These are phyloP conservation scores for Irpex sp. DNA, from an alignment of 1,284 basidiomycete genomes.

Conservation along the genomic window DNA sequence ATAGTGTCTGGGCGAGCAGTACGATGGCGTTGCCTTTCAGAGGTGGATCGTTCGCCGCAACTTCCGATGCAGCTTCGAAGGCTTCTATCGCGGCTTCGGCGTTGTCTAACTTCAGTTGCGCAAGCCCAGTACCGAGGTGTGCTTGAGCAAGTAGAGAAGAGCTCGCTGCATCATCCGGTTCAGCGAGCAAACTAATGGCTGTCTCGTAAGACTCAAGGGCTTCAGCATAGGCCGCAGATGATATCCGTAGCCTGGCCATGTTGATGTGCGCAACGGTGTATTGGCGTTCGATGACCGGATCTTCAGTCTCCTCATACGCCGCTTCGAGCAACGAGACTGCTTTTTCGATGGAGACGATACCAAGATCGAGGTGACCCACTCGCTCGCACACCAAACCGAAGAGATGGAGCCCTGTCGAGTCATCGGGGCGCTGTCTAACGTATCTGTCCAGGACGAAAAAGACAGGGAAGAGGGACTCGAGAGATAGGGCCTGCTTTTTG, in stretches of 20 bases:
- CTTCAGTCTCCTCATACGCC: slow-evolving; percentile 87
- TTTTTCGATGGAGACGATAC: slow-evolving; percentile 54
- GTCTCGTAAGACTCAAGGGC: slow-evolving; percentile 74
- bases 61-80: slow-evolving; percentile 67
- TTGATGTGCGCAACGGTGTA: slow-evolving; percentile 86
- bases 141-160: slow-evolving; percentile 58
- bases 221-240: slow-evolving; percentile 51
- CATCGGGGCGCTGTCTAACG: slow-evolving; percentile 62
- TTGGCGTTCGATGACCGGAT: slow-evolving; percentile 67
- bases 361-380: slow-evolving; percentile 69
- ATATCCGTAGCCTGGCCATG: slow-evolving; percentile 75
- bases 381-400: slow-evolving; percentile 85
- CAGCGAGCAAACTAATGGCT: slow-evolving; percentile 68
- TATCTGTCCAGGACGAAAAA: slow-evolving; percentile 84
- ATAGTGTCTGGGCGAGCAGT: slow-evolving; percentile 76
- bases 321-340: slow-evolving; percentile 79
- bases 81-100: slow-evolving; percentile 59
- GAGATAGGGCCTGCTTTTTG: slow-evolving; percentile 24
- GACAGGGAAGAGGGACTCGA: slow-evolving; percentile 59
- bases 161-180: slow-evolving; percentile 34
- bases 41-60: slow-evolving; percentile 42
- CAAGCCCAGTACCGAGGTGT: slow-evolving; percentile 70
- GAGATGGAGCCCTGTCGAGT: slow-evolving; percentile 81
- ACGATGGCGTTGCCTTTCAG: slow-evolving; percentile 73
- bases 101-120: slow-evolving; percentile 63